Percentiles rank a stretch among this genome's conserved stretches.
Conservation (phyloP, 768 basidiomycete species). For the Auriculariales sp. region DNA sequence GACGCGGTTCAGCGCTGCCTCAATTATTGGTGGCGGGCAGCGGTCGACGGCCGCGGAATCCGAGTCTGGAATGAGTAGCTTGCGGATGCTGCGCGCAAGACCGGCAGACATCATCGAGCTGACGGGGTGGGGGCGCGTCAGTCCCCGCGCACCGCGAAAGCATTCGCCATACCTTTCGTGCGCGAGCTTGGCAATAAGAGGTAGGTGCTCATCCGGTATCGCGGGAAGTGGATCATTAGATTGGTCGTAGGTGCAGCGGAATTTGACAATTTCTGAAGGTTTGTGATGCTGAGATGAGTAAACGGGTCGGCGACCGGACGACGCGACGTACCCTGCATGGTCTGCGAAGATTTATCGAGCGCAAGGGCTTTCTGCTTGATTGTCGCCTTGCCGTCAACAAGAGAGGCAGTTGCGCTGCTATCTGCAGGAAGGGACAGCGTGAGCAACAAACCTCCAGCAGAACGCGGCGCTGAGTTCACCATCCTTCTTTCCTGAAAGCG, state of each 20-base stretch:
- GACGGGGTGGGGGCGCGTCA: slow-evolving; percentile 2
- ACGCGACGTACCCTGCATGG: slow-evolving; percentile 50
- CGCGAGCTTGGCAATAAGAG: slow-evolving; percentile 66
- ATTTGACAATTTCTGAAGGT: slow-evolving; percentile 54
- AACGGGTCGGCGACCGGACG: not conserved
- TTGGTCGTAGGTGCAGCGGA: slow-evolving; percentile 54
- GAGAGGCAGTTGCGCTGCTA: not conserved
- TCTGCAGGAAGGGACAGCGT: slow-evolving; percentile 1
- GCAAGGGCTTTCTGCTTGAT: slow-evolving; percentile 64
- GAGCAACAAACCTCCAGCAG: no score
- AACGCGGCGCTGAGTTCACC: no score
- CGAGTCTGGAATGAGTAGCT: not conserved
- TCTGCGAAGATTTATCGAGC: slow-evolving; percentile 68
- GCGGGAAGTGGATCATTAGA: slow-evolving; percentile 33
- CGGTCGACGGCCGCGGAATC: slow-evolving; percentile 24
- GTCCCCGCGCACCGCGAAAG: not conserved
- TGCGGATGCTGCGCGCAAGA: not conserved
- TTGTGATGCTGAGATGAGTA: slow-evolving; percentile 12
- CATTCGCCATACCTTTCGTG: slow-evolving; percentile 62
- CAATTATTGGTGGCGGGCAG: slow-evolving; percentile 34
- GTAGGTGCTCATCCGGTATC: slow-evolving; percentile 55
- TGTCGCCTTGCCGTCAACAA: slow-evolving; percentile 51
- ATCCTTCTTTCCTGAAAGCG: no score
- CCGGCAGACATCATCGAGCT: not conserved
- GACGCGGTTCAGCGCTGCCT: slow-evolving; percentile 46